Conservation (phyloP, 2,329 filamentous ascomycete genomes). For the Teratosphaeria viscida region DNA sequence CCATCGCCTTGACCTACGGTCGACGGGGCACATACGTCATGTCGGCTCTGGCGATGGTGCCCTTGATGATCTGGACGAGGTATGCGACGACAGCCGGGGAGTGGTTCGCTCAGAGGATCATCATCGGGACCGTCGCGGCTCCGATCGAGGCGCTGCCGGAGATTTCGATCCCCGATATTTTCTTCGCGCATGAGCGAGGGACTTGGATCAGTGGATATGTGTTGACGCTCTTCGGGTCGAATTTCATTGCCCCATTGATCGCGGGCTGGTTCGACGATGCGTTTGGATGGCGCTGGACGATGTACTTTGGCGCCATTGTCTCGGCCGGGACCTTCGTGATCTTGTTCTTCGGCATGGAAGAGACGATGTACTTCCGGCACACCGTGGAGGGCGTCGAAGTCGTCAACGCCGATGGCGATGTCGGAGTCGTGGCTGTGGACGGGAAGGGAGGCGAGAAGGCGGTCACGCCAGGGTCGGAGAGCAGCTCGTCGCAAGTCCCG, state of each 20-base stretch:
- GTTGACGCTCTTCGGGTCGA: constrained; percentile 10
- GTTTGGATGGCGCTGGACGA: constrained; percentile 30
- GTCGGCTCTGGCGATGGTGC: constrained; percentile 30
- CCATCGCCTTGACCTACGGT: constrained; percentile 43
- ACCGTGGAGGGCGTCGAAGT: background rate
- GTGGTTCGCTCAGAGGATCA: constrained; percentile 36
- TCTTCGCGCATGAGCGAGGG: constrained; percentile 20
- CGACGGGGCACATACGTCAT: constrained; percentile 39
- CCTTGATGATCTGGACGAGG: constrained; percentile 33
- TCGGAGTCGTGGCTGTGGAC: background rate
- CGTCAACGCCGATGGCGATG: background rate
- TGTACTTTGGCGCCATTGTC: constrained; percentile 45
- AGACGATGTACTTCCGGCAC: constrained; percentile 40
- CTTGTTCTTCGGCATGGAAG: constrained; percentile 49
- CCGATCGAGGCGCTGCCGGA: constrained; percentile 40
- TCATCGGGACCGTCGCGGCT: constrained; percentile 38
- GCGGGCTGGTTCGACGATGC: constrained; percentile 40
- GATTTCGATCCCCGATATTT: constrained; percentile 18
- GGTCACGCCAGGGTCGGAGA: background rate
- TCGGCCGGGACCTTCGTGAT: constrained; percentile 37
- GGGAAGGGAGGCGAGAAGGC: background rate
- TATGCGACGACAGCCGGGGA: constrained; percentile 35
- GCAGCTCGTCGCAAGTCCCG: background rate
- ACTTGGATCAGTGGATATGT: constrained; percentile 19
- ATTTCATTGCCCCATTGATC: constrained; percentile 29